Base-by-base conservation (phyloP, 2,329 filamentous ascomycete species). In the Phaeoacremonium minimum region DNA sequence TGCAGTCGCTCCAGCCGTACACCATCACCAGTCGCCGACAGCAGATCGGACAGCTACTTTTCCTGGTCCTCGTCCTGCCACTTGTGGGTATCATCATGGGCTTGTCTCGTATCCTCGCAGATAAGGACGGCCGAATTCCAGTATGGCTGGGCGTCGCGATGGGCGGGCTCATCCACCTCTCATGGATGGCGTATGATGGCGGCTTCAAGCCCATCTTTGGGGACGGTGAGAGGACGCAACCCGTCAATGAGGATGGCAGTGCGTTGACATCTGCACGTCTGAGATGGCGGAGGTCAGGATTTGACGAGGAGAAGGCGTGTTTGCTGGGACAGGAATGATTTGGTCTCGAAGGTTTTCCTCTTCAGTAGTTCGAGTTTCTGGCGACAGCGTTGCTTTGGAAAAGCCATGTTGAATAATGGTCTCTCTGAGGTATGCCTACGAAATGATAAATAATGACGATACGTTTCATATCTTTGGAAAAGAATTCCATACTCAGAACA, bases 151-250 rank as follows among this genome's bases (percentile, higher is more conserved):
- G 65, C 4, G 57, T 57, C 13, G 35, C 74, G 1, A 66, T 72
- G 38, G 71, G 67, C 1, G 57, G 67, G 2, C 11, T 84, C 2
- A 79, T 84, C 40, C 69, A 62, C 13, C 9, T 61, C 4, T 41
- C 66, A 8, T 76, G 72, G 72, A 47, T 56, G 40, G 46, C 43
- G 4, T 73, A 76, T 33, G 71, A 75, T 35, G 18, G 18, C 2
- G 54, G 68, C 3, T 56, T 69, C 46, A 82, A 78, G 57, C 64
- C 61, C 1, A 28, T 83, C 0, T 96, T 94, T 67, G 91, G 91
- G 1, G 86, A 97, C 53, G 93, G 93, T 0, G 91, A 97, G 69
- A 76, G 74, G 49, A 82, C 78, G 19, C n/a, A n/a, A n/a, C n/a
- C n/a, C n/a, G n/a, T n/a, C n/a, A n/a, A n/a, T n/a, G n/a, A n/a